These are phyloP conservation scores for Backusella tarrabulga DNA, from an alignment of 192 early-diverging fungal species.

Conservation along the genomic window DNA sequence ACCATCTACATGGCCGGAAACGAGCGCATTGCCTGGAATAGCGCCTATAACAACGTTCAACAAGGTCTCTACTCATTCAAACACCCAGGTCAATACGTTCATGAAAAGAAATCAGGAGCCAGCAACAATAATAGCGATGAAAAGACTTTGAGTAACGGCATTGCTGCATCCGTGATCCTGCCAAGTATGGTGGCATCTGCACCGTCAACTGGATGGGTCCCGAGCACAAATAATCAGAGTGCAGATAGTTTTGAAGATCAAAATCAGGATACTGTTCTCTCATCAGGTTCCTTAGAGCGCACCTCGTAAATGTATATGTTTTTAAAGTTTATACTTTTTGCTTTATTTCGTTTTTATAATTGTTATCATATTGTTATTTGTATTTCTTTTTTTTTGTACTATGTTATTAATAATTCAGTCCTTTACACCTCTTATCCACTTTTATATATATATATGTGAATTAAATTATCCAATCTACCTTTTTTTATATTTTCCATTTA, in stretches of 20 bases:
- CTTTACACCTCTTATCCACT: background rate
- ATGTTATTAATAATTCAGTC: background rate
- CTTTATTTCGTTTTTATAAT: background rate
- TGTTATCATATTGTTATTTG: background rate
- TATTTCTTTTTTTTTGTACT: background rate
- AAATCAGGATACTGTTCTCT: constrained; percentile 23
- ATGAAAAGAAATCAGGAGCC: background rate
- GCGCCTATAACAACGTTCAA: background rate
- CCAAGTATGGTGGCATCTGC: constrained; percentile 42
- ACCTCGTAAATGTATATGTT: background rate
- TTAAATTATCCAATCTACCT: background rate
- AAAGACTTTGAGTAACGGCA: background rate
- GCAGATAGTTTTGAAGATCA: constrained; percentile 11
- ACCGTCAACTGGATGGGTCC: constrained; percentile 43
- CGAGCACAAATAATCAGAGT: constrained; percentile 7
- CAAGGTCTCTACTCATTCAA: constrained; percentile 1
- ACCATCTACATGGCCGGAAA: constrained; percentile 34
- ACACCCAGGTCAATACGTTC: background rate
- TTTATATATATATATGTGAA: background rate
- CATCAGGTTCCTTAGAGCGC: constrained; percentile 14
- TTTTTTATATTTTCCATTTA: background rate
- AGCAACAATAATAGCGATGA: background rate
- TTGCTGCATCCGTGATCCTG: constrained; percentile 37
- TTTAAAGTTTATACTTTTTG: background rate
- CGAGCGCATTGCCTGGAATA: constrained; percentile 44